A percentile compares a stretch with the other conserved stretches of the same genome.
These are phyloP conservation scores for Rhizopus arrhizus DNA, from an alignment of 371 early-diverging fungal genomes.

Conservation along the genomic window DNA sequence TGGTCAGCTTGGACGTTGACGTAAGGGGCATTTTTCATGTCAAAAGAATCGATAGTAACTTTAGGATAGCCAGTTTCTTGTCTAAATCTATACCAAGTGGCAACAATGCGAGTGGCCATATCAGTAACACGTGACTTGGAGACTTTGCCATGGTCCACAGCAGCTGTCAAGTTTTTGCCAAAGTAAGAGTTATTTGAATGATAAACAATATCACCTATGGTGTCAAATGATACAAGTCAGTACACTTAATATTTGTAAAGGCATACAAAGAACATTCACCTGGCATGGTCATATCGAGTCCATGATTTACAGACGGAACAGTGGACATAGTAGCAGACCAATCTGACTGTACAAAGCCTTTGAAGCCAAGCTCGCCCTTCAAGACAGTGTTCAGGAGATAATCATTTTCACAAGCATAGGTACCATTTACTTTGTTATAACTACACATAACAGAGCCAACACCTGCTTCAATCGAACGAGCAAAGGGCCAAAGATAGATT, in stretches of 20 bases:
- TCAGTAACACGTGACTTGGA: conserved; percentile 40
- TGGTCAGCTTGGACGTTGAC: conserved; percentile 49
- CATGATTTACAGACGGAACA: conserved; percentile 37
- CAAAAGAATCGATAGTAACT: conserved; percentile 28
- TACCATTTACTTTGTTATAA: conserved; percentile 55
- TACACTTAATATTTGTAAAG: neutral
- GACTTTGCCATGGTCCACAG: conserved; percentile 32
- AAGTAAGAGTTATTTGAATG: conserved; percentile 27
- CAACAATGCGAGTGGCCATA: conserved; percentile 57
- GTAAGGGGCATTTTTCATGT: conserved; percentile 13
- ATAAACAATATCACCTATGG: conserved; percentile 27
- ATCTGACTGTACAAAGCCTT: conserved; percentile 37
- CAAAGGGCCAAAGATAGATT: conserved; percentile 58
- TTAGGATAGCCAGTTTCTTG: conserved; percentile 44
- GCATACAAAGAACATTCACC: neutral
- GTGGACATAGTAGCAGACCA: conserved; percentile 37
- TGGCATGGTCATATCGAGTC: conserved; percentile 15
- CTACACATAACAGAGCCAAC: conserved; percentile 58
- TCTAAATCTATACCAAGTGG: conserved; percentile 48
- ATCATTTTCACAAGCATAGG: conserved; percentile 52
- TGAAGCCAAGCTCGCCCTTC: conserved; percentile 51
- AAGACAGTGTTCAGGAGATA: conserved; percentile 39
- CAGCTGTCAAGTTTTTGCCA: conserved; percentile 32
- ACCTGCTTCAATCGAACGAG: conserved; percentile 51
- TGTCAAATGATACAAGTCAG: neutral